Evolutionary conservation across 2,329 filamentous ascomycete species (phyloP).

Genomic region (Colletotrichum acutatum): DNA sequence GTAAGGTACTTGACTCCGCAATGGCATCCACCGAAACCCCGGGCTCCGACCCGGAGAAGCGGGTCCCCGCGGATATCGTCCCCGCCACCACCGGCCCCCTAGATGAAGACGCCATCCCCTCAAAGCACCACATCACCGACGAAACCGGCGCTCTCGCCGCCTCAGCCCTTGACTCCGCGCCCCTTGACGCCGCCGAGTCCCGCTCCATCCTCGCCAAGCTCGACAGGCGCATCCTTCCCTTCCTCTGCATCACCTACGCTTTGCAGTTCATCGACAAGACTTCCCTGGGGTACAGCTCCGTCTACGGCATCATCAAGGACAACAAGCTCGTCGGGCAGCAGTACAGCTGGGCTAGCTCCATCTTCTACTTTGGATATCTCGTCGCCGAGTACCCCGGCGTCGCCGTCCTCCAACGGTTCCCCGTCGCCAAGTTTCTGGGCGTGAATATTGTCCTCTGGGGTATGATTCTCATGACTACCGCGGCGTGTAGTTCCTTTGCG

Average conservation of each 20-base stretch:
- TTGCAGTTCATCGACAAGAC: slow-evolving; percentile 45
- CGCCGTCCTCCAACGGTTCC: slow-evolving; percentile 43
- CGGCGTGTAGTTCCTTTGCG: slow-evolving; percentile 45
- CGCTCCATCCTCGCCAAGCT: slow-evolving; percentile 13
- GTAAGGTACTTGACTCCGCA: no score
- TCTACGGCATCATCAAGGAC: slow-evolving; percentile 45
- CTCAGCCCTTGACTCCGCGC: slow-evolving; percentile 19
- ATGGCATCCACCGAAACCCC: slow-evolving; percentile 18
- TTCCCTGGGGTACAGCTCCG: slow-evolving; percentile 41
- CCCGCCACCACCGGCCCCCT: slow-evolving; percentile 1
- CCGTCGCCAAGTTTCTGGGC: slow-evolving; percentile 43
- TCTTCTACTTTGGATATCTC: slow-evolving; percentile 48
- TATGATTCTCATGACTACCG: slow-evolving; percentile 44
- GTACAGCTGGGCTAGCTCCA: slow-evolving; percentile 46
- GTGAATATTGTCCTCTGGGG: slow-evolving; percentile 46
- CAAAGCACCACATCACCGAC: slow-evolving; percentile 29
- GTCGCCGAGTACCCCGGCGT: slow-evolving; percentile 45
- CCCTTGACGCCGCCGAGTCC: slow-evolving; percentile 12
- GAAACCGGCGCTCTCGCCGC: slow-evolving; percentile 25
- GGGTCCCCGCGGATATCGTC: slow-evolving; percentile 12
- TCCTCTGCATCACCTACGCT: slow-evolving; percentile 44
- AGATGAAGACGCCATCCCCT: slow-evolving; percentile 15
- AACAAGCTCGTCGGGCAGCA: slow-evolving; percentile 43
- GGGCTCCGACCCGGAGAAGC: slow-evolving; percentile 28
- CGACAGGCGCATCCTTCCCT: slow-evolving; percentile 24